phyloP scores from a whole-genome alignment of 1,284 basidiomycete species.

The Agroathelia rolfsii region DNA sequence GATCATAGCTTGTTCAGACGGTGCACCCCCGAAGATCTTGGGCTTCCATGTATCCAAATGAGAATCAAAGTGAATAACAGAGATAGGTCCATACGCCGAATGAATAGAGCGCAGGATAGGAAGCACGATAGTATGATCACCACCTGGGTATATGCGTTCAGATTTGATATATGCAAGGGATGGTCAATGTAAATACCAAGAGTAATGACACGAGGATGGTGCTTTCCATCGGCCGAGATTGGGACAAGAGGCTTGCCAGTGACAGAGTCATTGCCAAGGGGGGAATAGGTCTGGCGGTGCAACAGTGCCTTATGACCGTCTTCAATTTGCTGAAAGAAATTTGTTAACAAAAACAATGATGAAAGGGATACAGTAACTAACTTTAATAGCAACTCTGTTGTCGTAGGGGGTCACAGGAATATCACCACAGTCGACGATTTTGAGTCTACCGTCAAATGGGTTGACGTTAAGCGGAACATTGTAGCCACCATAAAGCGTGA shows the following conservation, averaged over 20 bases:
- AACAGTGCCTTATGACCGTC: constrained; percentile 54
- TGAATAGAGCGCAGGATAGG: constrained; percentile 47
- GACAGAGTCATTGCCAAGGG: constrained; percentile 47
- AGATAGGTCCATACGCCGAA: constrained; percentile 60
- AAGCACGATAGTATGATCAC: constrained; percentile 15
- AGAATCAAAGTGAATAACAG: constrained; percentile 74
- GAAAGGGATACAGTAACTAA: too few relatives aligned
- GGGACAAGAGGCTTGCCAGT: constrained; percentile 46
- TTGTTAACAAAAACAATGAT: too few relatives aligned
- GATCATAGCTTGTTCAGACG: constrained; percentile 55
- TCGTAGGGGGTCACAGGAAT: constrained; percentile 59
- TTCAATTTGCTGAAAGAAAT: constrained; percentile 73
- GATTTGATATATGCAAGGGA: constrained; percentile 30
- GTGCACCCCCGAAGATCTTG: constrained; percentile 58
- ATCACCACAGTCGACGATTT: constrained; percentile 65
- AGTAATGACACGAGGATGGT: constrained; percentile 61
- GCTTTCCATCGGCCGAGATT: constrained; percentile 49
- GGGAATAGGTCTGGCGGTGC: constrained; percentile 47
- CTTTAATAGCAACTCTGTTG: constrained; percentile 56
- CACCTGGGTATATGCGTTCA: too few relatives aligned
- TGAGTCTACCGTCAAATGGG: constrained; percentile 52
- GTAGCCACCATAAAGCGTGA: constrained; percentile 67
- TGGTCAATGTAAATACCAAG: constrained; percentile 71
- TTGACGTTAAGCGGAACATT: constrained; percentile 64
- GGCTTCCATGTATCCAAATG: constrained; percentile 73